phyloP scores from a whole-genome alignment of 176 grass and related monocot genomes.

The Bromus sterilis region DNA sequence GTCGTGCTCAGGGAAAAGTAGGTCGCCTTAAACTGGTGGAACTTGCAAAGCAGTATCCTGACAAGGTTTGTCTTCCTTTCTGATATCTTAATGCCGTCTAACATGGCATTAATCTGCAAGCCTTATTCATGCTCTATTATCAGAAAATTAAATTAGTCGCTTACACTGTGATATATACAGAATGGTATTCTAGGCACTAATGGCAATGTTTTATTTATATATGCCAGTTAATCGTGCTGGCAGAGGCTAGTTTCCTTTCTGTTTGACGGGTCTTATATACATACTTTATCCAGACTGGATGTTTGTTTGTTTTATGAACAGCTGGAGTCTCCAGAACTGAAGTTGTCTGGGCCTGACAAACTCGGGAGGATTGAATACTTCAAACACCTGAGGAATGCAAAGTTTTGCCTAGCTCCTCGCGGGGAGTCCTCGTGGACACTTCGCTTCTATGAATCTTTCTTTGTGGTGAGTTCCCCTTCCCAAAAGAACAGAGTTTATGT shows the following conservation, averaged over 20 bases:
- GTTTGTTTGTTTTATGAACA: constrained; percentile 36
- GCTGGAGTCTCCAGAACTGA: constrained; percentile 89
- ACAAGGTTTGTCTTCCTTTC: constrained; percentile 62
- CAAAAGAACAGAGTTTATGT: neutral
- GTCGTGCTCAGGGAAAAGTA: constrained; percentile 75
- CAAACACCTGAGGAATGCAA: constrained; percentile 92
- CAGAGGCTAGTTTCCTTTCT: neutral
- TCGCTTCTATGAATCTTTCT: constrained; percentile 85
- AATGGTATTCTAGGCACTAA: neutral
- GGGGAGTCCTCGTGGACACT: constrained; percentile 97
- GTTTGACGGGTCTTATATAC: neutral
- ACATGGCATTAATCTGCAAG: neutral
- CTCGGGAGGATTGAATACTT: constrained; percentile 83
- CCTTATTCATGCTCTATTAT: neutral
- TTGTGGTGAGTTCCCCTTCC: constrained; percentile 61
- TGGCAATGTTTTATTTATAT: too few species aligned
- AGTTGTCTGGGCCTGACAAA: constrained; percentile 75
- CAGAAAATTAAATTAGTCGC: neutral
- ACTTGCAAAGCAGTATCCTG: constrained; percentile 87
- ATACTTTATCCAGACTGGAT: constrained; percentile 4
- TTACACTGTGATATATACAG: neutral
- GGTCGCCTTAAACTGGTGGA: constrained; percentile 75
- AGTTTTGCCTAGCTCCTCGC: constrained; percentile 94
- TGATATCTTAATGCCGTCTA: neutral
- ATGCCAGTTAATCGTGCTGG: constrained; percentile 1